phyloP scores from a whole-genome alignment of 2,329 filamentous ascomycete genomes.

The Waltergamsia citrina region DNA sequence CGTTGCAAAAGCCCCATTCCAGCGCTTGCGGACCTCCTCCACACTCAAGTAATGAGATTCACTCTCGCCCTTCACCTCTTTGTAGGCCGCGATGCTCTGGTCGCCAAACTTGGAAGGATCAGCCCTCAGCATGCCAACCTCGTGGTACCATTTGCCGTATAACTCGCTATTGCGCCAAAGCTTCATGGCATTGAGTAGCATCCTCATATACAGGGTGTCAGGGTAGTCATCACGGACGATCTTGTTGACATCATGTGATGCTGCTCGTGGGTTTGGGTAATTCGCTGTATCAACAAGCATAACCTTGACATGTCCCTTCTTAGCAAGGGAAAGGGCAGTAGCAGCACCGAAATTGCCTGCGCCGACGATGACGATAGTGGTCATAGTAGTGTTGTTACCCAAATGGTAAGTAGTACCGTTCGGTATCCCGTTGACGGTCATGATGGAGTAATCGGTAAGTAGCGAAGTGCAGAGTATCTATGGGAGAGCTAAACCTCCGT shows the following conservation, averaged over 20 bases:
- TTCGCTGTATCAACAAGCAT: conserved; percentile 24
- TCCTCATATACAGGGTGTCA: conserved; percentile 27
- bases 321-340: conserved; percentile 25
- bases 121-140: conserved; percentile 42
- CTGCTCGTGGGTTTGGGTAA: conserved; percentile 26
- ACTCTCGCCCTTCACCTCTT: conserved; percentile 26
- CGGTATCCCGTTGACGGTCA: conserved; percentile 4
- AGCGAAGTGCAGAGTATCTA: neutral
- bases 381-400: conserved; percentile 5
- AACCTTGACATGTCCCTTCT: conserved; percentile 17
- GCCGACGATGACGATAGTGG: conserved; percentile 26
- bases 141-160: conserved; percentile 44
- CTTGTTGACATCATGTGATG: conserved; percentile 38
- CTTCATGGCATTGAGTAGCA: conserved; percentile 29
- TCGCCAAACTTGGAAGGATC: conserved; percentile 31
- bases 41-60: conserved; percentile 29
- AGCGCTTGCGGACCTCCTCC: conserved; percentile 42
- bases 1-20: conserved; percentile 46
- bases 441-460: neutral
- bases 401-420: neutral
- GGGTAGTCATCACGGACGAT: conserved; percentile 32
- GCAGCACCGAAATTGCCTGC: conserved; percentile 34
- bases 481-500: neutral
- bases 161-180: conserved; percentile 32
- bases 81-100: conserved; percentile 29